phyloP scores from a whole-genome alignment of 345 rosid species.

The Arabidopsis suecica region DNA sequence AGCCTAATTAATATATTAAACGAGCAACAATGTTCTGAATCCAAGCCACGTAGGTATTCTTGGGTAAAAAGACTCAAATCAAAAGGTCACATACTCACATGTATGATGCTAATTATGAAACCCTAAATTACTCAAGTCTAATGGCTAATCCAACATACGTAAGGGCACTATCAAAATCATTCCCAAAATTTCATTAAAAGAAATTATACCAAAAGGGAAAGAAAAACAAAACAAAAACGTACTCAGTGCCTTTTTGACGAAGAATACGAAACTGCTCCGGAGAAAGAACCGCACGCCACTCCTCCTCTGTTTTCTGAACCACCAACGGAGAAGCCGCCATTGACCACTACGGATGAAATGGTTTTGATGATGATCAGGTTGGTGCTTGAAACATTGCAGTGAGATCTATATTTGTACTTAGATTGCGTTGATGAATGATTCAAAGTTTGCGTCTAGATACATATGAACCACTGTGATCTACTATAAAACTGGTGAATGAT shows the following conservation, averaged over 20 bases:
- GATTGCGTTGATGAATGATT: neutral
- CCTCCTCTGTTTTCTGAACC: constrained; percentile 70
- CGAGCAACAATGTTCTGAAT: too few species aligned
- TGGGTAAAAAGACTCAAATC: too few species aligned
- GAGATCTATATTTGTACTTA: neutral
- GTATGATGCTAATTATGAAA: too few species aligned
- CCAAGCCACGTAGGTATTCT: too few species aligned
- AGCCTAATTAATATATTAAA: too few species aligned
- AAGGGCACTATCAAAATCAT: too few species aligned
- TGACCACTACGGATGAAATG: neutral
- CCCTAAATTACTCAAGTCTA: too few species aligned
- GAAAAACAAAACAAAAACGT: constrained; percentile 19
- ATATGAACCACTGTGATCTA: neutral
- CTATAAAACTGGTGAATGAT: neutral
- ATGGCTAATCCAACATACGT: too few species aligned
- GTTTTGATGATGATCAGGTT: neutral
- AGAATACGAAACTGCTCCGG: constrained; percentile 80
- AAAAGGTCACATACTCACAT: too few species aligned
- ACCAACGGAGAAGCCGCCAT: constrained; percentile 61
- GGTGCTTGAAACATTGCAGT: neutral
- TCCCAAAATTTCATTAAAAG: too few species aligned
- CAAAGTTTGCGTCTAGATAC: neutral
- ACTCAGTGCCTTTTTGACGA: constrained; percentile 86
- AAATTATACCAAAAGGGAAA: too few species aligned
- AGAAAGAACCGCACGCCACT: constrained; percentile 80